Conservation (phyloP, 768 basidiomycete genomes). For the Agaricus subrufescens region DNA sequence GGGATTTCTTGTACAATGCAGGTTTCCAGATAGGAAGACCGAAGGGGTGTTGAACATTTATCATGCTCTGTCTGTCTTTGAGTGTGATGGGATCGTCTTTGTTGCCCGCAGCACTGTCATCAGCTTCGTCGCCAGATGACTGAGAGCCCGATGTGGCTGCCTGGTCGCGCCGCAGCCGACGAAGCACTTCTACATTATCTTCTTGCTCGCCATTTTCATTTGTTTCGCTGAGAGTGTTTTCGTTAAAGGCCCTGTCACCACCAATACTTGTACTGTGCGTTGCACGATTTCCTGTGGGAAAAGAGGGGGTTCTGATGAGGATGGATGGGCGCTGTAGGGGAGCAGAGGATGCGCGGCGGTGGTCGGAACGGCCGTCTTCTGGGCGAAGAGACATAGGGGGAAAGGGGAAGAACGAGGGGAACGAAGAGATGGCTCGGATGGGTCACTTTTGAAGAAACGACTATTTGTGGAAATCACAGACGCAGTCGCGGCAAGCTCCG, state of each 20-base stretch:
- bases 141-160: slow-evolving; percentile 28
- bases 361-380: slow-evolving; percentile 38
- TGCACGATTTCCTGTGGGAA: slow-evolving; percentile 41
- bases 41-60: slow-evolving; percentile 99
- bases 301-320: slow-evolving; percentile 46
- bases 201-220: slow-evolving; percentile 42
- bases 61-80: slow-evolving; percentile 94
- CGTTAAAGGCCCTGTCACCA: slow-evolving; percentile 53
- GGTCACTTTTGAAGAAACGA: background rate
- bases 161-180: slow-evolving; percentile 28
- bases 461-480: background rate
- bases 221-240: slow-evolving; percentile 45
- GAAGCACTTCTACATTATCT: slow-evolving; percentile 13
- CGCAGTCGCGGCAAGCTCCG: slow-evolving; percentile 5
- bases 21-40: slow-evolving; percentile 99
- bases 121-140: slow-evolving; percentile 38
- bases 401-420: background rate
- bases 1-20: slow-evolving; percentile 95
- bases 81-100: slow-evolving; percentile 90
- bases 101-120: slow-evolving; percentile 24
- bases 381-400: slow-evolving; percentile 34
- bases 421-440: no score
- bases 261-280: slow-evolving; percentile 60
- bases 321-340: slow-evolving; percentile 26
- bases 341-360: slow-evolving; percentile 34